phyloP scores from a whole-genome alignment of 2,329 filamentous ascomycete species.

The Colletotrichum spinosum region DNA sequence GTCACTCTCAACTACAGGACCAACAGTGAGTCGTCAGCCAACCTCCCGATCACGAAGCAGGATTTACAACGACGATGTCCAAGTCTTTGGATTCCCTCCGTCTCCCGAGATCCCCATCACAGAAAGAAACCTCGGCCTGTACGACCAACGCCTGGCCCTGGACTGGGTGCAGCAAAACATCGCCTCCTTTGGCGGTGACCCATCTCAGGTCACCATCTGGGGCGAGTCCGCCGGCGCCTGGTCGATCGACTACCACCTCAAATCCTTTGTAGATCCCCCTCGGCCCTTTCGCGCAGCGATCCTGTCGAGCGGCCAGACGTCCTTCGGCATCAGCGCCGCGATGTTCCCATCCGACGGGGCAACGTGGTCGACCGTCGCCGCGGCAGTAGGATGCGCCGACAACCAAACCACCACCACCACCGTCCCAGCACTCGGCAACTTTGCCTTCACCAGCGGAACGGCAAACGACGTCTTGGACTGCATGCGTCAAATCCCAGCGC shows the following conservation, averaged over 20 bases:
- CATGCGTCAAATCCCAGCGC: no score
- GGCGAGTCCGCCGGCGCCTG: constrained; percentile 48
- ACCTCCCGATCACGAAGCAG: neutral
- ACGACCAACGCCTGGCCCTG: constrained; percentile 46
- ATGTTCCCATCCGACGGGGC: constrained; percentile 12
- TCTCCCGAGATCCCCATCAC: neutral
- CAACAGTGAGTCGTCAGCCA: constrained; percentile 37
- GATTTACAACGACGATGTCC: neutral
- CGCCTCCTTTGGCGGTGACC: constrained; percentile 44
- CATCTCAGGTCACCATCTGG: constrained; percentile 45
- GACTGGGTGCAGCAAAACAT: constrained; percentile 49
- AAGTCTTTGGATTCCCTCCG: constrained; percentile 40
- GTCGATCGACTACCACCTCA: constrained; percentile 42
- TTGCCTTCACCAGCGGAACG: no score
- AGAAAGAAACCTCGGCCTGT: constrained; percentile 41
- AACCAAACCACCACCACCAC: neutral
- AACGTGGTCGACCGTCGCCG: constrained; percentile 38
- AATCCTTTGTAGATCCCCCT: constrained; percentile 36
- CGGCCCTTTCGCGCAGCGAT: constrained; percentile 43
- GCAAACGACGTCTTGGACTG: no score
- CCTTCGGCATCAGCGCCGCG: constrained; percentile 40
- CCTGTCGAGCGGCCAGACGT: constrained; percentile 46
- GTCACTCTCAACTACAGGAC: constrained; percentile 44
- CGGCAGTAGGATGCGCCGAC: constrained; percentile 37
- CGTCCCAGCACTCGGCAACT: no score